Evolutionary conservation across 2,329 filamentous ascomycete genomes (phyloP).

Genomic region (Cryphonectria nitschkei): DNA sequence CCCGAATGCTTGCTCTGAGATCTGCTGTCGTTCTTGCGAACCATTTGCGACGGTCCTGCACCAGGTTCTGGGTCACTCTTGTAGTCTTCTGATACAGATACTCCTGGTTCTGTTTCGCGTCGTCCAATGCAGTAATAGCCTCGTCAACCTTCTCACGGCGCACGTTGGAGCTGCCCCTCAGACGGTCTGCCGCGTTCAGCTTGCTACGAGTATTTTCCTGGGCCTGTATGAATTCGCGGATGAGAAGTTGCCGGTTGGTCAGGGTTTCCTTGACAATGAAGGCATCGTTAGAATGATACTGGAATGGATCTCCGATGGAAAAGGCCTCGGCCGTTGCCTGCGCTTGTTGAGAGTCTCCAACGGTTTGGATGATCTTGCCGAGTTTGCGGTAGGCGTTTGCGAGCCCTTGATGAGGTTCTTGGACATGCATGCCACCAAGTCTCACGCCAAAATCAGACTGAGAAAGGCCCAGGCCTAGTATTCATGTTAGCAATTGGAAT

Average conservation of each 20-base stretch:
- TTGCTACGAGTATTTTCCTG: slow-evolving; percentile 84
- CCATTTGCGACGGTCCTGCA: slow-evolving; percentile 89
- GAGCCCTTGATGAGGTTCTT: slow-evolving; percentile 88
- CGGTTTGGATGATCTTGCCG: slow-evolving; percentile 88
- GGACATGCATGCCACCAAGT: slow-evolving; percentile 80
- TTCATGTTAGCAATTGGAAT: slow-evolving; percentile 37
- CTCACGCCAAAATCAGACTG: slow-evolving; percentile 95
- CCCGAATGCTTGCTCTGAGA: slow-evolving; percentile 79
- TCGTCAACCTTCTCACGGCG: slow-evolving; percentile 96
- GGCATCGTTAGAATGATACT: slow-evolving; percentile 92
- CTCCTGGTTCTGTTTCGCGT: slow-evolving; percentile 80
- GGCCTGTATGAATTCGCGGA: slow-evolving; percentile 89
- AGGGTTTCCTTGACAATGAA: slow-evolving; percentile 98
- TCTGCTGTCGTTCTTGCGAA: slow-evolving; percentile 86
- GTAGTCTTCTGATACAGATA: slow-evolving; percentile 85
- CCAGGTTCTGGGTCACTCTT: slow-evolving; percentile 84
- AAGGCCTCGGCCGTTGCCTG: slow-evolving; percentile 97
- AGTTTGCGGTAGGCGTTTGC: slow-evolving; percentile 92
- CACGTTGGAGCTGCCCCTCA: slow-evolving; percentile 85
- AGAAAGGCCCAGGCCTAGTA: slow-evolving; percentile 79
- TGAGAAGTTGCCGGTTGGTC: slow-evolving; percentile 94
- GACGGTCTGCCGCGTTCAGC: slow-evolving; percentile 81
- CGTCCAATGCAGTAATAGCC: slow-evolving; percentile 87
- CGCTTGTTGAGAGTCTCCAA: slow-evolving; percentile 93
- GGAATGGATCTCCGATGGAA: slow-evolving; percentile 88